Evolutionary conservation across 1,284 basidiomycete genomes (phyloP).

Genomic region (Ganoderma meredithae): DNA sequence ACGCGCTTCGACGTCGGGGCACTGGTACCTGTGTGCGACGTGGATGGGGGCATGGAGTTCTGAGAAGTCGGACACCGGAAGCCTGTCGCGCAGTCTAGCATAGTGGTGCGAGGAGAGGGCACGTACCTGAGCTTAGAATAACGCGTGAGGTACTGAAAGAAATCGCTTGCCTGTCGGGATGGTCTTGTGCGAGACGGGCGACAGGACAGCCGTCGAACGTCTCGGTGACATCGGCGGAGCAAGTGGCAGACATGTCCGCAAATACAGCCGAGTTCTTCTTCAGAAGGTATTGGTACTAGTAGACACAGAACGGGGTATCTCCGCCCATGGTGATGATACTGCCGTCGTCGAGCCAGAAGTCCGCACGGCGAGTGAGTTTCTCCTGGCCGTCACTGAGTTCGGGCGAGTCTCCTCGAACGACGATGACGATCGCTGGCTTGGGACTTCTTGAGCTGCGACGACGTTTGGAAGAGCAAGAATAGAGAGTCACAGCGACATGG

Average conservation of each 20-base stretch:
- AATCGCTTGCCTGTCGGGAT: not conserved
- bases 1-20: not conserved
- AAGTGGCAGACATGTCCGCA: too few relatives aligned
- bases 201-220: too few relatives aligned
- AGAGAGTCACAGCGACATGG: not conserved
- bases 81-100: not conserved
- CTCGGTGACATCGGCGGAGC: too few relatives aligned
- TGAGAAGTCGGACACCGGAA: not conserved
- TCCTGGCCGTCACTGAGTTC: not conserved
- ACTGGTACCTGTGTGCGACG: slow-evolving; percentile 8
- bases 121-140: not conserved
- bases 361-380: not conserved
- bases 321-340: too few relatives aligned
- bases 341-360: not conserved
- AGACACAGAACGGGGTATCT: too few relatives aligned
- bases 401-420: not conserved
- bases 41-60: slow-evolving; percentile 9
- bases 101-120: not conserved
- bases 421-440: not conserved
- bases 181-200: too few relatives aligned
- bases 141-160: slow-evolving; percentile 5
- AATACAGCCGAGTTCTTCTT: too few relatives aligned
- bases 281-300: too few relatives aligned
- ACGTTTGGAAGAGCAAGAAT: not conserved
- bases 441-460: not conserved